Percentiles rank a stretch among this genome's conserved stretches.
phyloP scores from a whole-genome alignment of 257 asterid species.

The Perilla frutescens region DNA sequence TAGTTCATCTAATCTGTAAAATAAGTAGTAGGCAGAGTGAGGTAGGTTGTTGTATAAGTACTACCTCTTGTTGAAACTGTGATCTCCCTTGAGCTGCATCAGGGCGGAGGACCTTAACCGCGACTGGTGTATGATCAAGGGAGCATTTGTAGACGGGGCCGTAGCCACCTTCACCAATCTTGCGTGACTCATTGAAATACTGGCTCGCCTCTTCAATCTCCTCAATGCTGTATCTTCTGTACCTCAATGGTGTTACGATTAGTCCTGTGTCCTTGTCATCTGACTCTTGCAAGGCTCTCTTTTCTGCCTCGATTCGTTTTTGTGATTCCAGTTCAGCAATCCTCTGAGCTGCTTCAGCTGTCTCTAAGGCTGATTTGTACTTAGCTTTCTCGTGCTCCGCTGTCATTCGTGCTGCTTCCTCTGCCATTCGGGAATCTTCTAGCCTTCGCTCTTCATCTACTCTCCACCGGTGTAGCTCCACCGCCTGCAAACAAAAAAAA shows the following conservation, averaged over 20 bases:
- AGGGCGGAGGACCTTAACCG: conserved; percentile 83
- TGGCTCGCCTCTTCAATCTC: conserved; percentile 83
- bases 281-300: conserved; percentile 34
- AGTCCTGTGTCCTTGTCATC: conserved; percentile 33
- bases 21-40: neutral
- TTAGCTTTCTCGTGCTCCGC: conserved; percentile 52
- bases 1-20: neutral
- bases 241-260: conserved; percentile 43
- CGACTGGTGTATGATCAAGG: conserved; percentile 89
- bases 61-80: conserved; percentile 89
- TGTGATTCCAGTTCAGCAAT: conserved; percentile 50
- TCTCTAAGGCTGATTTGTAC: conserved; percentile 48
- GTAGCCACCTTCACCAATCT: conserved; percentile 96
- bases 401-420: conserved; percentile 49
- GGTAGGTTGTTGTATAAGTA: neutral
- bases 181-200: conserved; percentile 51
- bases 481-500: conserved; percentile 48
- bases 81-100: conserved; percentile 91
- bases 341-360: conserved; percentile 55
- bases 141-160: conserved; percentile 88
- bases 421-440: conserved; percentile 58
- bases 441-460: conserved; percentile 73
- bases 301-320: conserved; percentile 51
- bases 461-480: conserved; percentile 83
- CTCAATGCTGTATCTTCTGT: conserved; percentile 71